A percentile compares a stretch with the other conserved stretches of the same genome.
These are phyloP conservation scores for Suillus subalutaceus DNA, from an alignment of 768 basidiomycete genomes.

Conservation along the genomic window DNA sequence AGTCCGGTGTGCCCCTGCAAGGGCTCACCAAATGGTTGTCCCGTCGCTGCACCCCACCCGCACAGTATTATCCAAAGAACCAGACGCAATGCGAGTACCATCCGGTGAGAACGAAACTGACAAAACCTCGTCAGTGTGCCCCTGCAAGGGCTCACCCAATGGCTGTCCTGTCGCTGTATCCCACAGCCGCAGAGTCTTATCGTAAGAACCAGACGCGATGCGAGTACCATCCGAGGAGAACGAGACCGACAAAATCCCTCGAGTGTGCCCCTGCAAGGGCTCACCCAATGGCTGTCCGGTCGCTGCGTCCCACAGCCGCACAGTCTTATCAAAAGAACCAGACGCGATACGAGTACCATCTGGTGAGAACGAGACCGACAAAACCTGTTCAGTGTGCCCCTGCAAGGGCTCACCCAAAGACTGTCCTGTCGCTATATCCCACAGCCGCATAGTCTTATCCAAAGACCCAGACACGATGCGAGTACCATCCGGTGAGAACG, in stretches of 20 bases:
- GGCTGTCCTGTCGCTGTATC: too few relatives aligned
- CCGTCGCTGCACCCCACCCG: too few relatives aligned
- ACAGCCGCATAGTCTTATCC: not conserved
- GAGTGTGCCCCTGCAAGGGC: constrained; percentile 16
- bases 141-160: too few relatives aligned
- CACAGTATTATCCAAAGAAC: too few relatives aligned
- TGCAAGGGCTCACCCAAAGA: not conserved
- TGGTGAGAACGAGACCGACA: not conserved
- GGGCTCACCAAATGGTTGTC: too few relatives aligned
- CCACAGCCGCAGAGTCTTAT: not conserved
- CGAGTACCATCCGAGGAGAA: constrained; percentile 16
- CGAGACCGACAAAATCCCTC: not conserved
- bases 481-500: not conserved
- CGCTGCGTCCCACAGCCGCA: not conserved
- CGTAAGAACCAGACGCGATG: not conserved
- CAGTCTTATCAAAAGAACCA: not conserved
- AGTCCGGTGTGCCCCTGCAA: too few relatives aligned
- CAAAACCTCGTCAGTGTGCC: too few relatives aligned
- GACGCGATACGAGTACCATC: not conserved
- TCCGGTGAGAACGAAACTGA: too few relatives aligned
- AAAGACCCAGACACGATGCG: not conserved
- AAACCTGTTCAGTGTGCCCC: not conserved
- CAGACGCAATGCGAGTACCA: too few relatives aligned
- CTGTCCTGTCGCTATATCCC: not conserved
- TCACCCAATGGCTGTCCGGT: not conserved